A percentile compares a stretch with the other conserved stretches of the same genome.
Evolutionary conservation across 495 filamentous ascomycete species (phyloP).

Genomic region (Podospora anserina): DNA sequence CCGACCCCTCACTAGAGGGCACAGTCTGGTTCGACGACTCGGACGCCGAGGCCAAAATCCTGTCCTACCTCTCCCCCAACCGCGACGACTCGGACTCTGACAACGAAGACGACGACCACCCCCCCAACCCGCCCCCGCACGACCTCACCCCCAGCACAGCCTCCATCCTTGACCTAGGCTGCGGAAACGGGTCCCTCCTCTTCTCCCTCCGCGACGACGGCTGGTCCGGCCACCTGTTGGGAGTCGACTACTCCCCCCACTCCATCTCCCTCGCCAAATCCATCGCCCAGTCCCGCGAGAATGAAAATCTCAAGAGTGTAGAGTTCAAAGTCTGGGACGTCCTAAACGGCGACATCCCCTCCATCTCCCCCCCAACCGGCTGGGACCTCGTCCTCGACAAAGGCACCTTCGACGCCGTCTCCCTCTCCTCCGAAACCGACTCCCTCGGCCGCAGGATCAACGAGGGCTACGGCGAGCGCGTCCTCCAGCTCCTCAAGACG

Average conservation of each 20-base stretch:
- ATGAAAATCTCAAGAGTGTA: slow-evolving; percentile 16
- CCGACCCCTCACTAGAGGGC: slow-evolving; percentile 60
- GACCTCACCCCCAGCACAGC: slow-evolving; percentile 19
- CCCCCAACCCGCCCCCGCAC: slow-evolving; percentile 25
- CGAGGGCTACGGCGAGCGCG: slow-evolving; percentile 69
- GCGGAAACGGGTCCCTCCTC: slow-evolving; percentile 87
- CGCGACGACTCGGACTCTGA: slow-evolving; percentile 19
- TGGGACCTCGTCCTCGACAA: slow-evolving; percentile 94
- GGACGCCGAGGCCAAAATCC: slow-evolving; percentile 59
- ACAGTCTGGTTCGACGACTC: slow-evolving; percentile 77
- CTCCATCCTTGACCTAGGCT: slow-evolving; percentile 72
- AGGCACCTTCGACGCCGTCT: slow-evolving; percentile 94
- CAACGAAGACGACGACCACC: no score
- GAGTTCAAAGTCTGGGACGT: slow-evolving; percentile 76
- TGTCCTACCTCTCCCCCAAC: slow-evolving; percentile 47
- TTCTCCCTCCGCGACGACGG: slow-evolving; percentile 63
- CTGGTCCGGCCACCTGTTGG: slow-evolving; percentile 64
- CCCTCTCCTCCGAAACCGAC: slow-evolving; percentile 61
- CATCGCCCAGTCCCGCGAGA: slow-evolving; percentile 34
- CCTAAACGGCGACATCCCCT: slow-evolving; percentile 45
- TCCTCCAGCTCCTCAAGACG: slow-evolving; percentile 59
- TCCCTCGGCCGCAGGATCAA: slow-evolving; percentile 52
- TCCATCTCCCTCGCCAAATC: slow-evolving; percentile 68
- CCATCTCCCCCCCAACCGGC: slow-evolving; percentile 30
- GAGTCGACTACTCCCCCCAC: slow-evolving; percentile 78